Percentiles rank a stretch among this genome's conserved stretches.
phyloP scores from a whole-genome alignment of 768 basidiomycete species.

The Antrodiella citrinella region DNA sequence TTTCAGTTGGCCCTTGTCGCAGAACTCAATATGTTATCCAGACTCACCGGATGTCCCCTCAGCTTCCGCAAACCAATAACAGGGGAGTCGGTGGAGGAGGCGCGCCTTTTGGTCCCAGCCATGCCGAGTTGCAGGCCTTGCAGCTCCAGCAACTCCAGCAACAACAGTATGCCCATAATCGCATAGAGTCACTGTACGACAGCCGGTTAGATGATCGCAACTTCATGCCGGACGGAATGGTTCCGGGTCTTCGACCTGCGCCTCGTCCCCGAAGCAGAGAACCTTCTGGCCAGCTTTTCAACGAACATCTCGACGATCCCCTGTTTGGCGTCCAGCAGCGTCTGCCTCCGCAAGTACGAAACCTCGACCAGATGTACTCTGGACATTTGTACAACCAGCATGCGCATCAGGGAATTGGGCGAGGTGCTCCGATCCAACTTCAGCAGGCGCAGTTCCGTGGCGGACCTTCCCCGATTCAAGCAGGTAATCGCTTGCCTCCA shows the following conservation, averaged over 20 bases:
- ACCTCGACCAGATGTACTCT: slow-evolving; percentile 49
- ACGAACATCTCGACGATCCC: slow-evolving; percentile 55
- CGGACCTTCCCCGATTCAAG: slow-evolving; percentile 55
- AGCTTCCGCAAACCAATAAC: slow-evolving; percentile 16
- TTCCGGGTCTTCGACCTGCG: slow-evolving; percentile 69
- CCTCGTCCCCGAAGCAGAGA: slow-evolving; percentile 52
- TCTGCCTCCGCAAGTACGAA: slow-evolving; percentile 40
- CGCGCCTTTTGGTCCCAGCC: slow-evolving; percentile 17
- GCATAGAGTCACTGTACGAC: slow-evolving; percentile 64
- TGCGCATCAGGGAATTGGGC: slow-evolving; percentile 25
- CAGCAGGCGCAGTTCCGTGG: slow-evolving; percentile 61
- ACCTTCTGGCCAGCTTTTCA: slow-evolving; percentile 37
- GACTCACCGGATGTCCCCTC: slow-evolving; percentile 19
- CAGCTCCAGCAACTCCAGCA: slow-evolving; percentile 38
- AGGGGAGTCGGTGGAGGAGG: slow-evolving; percentile 18
- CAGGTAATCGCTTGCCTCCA: slow-evolving; percentile 56
- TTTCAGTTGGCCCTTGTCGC: background rate
- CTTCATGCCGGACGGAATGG: slow-evolving; percentile 81
- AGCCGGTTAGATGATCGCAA: slow-evolving; percentile 67
- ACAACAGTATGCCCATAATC: slow-evolving; percentile 35
- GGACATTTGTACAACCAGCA: slow-evolving; percentile 33
- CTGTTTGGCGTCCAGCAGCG: slow-evolving; percentile 54
- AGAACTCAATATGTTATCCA: slow-evolving; percentile 4
- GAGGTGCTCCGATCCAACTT: slow-evolving; percentile 45
- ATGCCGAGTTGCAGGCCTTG: slow-evolving; percentile 27